Percentiles rank a stretch among this genome's conserved stretches.
Conservation (phyloP, 768 basidiomycete species). For the Boletus pseudo-olivaceus region DNA sequence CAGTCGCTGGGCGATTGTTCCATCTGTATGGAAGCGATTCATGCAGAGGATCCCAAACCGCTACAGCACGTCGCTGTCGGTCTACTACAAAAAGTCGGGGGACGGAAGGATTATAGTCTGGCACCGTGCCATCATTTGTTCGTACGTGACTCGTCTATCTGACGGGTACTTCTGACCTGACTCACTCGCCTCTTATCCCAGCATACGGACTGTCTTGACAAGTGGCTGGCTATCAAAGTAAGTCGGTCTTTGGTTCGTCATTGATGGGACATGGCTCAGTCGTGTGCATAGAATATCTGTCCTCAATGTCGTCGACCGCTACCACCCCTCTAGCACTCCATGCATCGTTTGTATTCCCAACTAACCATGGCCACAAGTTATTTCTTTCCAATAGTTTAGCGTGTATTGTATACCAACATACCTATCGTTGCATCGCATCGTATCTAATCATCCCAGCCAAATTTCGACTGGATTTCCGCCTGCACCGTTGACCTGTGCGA, state of each 20-base stretch:
- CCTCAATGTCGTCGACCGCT: conserved; percentile 85
- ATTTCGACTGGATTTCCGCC: conserved; percentile 67
- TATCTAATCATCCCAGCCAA: conserved; percentile 48
- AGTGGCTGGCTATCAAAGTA: conserved; percentile 74
- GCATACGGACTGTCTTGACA: conserved; percentile 87
- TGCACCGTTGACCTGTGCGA: conserved; percentile 55
- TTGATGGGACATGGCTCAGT: not conserved
- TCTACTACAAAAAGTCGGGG: conserved; percentile 35
- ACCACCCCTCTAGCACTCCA: conserved; percentile 58
- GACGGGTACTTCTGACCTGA: not conserved
- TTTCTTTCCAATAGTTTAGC: not conserved
- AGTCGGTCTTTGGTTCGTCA: conserved; percentile 28
- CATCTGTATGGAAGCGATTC: conserved; percentile 90
- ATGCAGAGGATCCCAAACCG: conserved; percentile 43
- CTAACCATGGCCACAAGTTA: not conserved
- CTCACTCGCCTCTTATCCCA: conserved; percentile 22
- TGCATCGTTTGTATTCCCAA: not conserved
- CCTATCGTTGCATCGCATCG: not conserved
- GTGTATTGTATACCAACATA: conserved; percentile 13
- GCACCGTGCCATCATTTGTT: conserved; percentile 90
- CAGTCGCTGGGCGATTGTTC: conserved; percentile 82
- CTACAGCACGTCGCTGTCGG: conserved; percentile 36
- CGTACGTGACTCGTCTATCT: conserved; percentile 42
- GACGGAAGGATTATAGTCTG: conserved; percentile 71
- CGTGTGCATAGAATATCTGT: conserved; percentile 67